Evolutionary conservation across 345 rosid genomes (phyloP).

Genomic region (Draba incana): DNA sequence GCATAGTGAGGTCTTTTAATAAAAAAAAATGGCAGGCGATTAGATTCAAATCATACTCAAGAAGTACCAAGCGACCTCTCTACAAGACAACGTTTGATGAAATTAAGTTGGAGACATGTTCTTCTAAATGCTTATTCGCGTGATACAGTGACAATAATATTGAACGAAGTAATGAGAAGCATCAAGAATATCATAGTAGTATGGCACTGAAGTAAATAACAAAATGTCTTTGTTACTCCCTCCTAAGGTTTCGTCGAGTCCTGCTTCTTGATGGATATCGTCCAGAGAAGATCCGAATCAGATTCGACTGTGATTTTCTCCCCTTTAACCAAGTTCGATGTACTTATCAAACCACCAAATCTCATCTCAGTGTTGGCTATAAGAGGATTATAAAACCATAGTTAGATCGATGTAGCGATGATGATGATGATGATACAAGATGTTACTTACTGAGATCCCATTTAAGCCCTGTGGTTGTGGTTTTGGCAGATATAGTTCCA

Average conservation of each 20-base stretch:
- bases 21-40: no score
- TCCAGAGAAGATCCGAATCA: constrained; percentile 91
- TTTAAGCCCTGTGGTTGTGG: constrained; percentile 82
- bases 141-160: constrained; percentile 13
- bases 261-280: constrained; percentile 69
- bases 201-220: not conserved
- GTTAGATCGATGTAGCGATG: not conserved
- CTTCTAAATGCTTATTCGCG: constrained; percentile 89
- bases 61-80: not conserved
- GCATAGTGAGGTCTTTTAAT: no score
- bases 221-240: not conserved
- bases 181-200: not conserved
- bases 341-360: constrained; percentile 84
- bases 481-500: constrained; percentile 66
- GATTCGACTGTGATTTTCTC: constrained; percentile 73
- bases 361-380: constrained; percentile 70
- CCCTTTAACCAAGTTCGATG: constrained; percentile 66
- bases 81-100: constrained; percentile 88
- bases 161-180: not conserved
- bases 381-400: constrained; percentile 6
- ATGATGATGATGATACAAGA: not conserved
- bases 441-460: constrained; percentile 89
- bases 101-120: constrained; percentile 83
- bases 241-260: constrained; percentile 11
- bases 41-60: not conserved